Evolutionary conservation across 1,284 basidiomycete species (phyloP).

Genomic region (Puccinia horiana): DNA sequence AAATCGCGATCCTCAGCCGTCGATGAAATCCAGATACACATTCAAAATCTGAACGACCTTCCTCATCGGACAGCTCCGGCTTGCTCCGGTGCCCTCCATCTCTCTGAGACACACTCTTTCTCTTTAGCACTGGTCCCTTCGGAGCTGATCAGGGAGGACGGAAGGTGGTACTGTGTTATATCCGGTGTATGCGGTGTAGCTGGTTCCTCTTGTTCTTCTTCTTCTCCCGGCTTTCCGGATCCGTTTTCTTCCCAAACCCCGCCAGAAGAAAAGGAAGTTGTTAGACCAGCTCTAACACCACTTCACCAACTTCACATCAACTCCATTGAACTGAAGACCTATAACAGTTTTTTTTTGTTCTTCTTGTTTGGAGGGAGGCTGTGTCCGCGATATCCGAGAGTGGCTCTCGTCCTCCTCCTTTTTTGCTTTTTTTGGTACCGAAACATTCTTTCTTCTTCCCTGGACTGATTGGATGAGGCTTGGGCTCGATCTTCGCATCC

Average conservation of each 20-base stretch:
- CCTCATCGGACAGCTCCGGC: neutral
- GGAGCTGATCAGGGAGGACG: no score
- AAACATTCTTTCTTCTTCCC: constrained; percentile 1
- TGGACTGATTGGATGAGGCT: neutral
- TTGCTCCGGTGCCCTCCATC: neutral
- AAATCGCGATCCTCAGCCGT: neutral
- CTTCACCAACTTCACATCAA: neutral
- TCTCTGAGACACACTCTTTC: no score
- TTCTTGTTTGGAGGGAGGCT: no score
- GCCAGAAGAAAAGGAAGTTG: no score
- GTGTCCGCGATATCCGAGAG: neutral
- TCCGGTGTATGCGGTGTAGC: neutral
- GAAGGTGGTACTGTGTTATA: neutral
- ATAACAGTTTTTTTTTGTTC: no score
- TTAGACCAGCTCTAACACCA: no score
- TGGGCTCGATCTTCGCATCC: neutral
- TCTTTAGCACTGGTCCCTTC: no score
- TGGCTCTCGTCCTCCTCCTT: neutral
- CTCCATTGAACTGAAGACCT: neutral
- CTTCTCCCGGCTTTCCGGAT: neutral
- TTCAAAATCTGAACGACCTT: no score
- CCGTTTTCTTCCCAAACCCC: neutral
- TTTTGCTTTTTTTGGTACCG: neutral
- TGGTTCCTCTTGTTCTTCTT: neutral
- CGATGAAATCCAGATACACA: neutral